A percentile compares a stretch with the other conserved stretches of the same genome.
Conservation (phyloP, 208 protist genomes). For the Trypanosoma rangeli region DNA sequence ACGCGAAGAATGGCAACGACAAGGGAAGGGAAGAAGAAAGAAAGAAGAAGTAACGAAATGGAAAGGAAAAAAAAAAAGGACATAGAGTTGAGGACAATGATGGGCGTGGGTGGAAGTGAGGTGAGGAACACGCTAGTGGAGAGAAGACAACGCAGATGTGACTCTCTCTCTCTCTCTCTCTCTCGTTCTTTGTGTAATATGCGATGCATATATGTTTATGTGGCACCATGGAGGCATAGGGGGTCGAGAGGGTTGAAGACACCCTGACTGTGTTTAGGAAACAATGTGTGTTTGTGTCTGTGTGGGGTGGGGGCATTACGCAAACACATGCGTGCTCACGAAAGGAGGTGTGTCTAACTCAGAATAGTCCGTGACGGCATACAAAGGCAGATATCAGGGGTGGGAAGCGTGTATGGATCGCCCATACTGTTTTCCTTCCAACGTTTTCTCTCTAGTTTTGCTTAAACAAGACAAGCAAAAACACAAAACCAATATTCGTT, state of each 20-base stretch:
- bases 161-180: constrained; percentile 10
- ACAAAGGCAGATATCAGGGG: not conserved
- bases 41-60: not conserved
- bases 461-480: not conserved
- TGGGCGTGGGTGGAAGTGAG: not conserved
- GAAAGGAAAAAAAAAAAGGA: not conserved
- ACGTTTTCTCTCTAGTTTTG: constrained; percentile 13
- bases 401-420: not conserved
- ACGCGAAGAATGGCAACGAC: not conserved
- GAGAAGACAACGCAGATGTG: not conserved
- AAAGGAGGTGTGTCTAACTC: not conserved
- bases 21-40: not conserved
- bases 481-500: not conserved
- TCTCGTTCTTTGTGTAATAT: not conserved
- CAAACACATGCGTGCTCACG: not conserved
- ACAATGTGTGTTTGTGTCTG: not conserved
- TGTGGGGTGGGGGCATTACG: not conserved
- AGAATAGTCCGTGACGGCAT: not conserved
- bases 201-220: constrained; percentile 16
- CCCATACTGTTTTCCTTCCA: not conserved
- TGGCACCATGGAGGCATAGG: not conserved
- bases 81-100: not conserved
- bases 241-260: not conserved
- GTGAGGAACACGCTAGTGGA: not conserved
- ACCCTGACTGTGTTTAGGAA: not conserved